Evolutionary conservation across 2,329 filamentous ascomycete species (phyloP).

Genomic region (Xylaria polymorpha): DNA sequence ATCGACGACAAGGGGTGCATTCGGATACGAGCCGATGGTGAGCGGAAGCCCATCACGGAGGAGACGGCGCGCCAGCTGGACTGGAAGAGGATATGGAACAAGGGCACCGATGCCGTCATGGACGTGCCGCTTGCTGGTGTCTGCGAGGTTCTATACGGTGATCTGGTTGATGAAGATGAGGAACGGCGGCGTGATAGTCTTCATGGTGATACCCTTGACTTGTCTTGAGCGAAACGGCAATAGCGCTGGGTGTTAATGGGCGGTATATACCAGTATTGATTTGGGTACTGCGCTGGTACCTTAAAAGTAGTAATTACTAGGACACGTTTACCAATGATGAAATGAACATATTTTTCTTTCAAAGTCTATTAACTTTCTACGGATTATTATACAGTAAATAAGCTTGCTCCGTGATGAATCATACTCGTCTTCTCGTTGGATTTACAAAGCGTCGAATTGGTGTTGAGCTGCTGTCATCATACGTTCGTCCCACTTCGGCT

Average conservation of each 20-base stretch:
- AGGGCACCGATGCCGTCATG: constrained; percentile 96
- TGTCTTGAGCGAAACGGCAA: constrained; percentile 14
- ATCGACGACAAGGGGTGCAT: constrained; percentile 76
- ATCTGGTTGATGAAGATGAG: constrained; percentile 47
- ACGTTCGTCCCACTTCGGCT: constrained; percentile 30
- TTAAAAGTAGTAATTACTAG: background rate
- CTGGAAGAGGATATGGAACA: constrained; percentile 88
- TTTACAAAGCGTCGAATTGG: background rate
- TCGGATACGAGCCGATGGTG: constrained; percentile 50
- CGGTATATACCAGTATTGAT: background rate
- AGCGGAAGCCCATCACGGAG: constrained; percentile 53
- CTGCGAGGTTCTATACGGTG: constrained; percentile 91
- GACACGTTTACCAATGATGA: background rate
- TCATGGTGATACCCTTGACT: constrained; percentile 32
- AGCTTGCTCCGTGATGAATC: background rate
- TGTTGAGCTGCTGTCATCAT: background rate
- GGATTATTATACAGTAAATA: background rate
- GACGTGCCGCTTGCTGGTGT: constrained; percentile 95
- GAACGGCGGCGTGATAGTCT: constrained; percentile 20
- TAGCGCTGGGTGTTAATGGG: constrained; percentile 19
- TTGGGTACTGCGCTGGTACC: background rate
- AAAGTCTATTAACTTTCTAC: background rate
- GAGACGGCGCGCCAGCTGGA: constrained; percentile 58
- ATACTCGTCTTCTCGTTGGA: background rate
- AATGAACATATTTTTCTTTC: background rate